Base-by-base conservation (phyloP, 768 basidiomycete genomes). In the Trametes sanguinea region DNA sequence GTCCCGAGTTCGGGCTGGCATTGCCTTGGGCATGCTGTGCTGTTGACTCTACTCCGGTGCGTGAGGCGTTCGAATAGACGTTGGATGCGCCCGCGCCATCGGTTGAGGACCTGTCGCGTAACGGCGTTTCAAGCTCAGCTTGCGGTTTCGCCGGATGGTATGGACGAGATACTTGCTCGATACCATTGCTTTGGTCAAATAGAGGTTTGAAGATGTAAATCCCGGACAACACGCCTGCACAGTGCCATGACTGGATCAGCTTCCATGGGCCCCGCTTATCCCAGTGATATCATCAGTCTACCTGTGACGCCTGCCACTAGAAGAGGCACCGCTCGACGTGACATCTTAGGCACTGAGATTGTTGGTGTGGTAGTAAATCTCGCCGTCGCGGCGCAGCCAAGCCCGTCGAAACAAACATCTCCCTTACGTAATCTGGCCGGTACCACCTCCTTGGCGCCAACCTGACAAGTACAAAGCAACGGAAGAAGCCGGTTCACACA, bases 161-260 rank as follows among this genome's bases (percentile, higher is more conserved):
- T 8, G 9, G 30, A 27, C 22, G n/a, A 46, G 37, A 39, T 10
- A 48, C 62, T 50, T 33, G 57, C 62, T 22, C 30, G 17, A 10
- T 50, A 9, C n/a, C 33, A 53, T 40, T 62, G 51, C 57, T 53
- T 44, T 60, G 51, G 44, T 74, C 72, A 9, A 81, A 61, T 17
- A 76, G 45, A 30, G 87, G 87, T 67, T 81, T 80, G 75, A 89
- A 89, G 54, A 88, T 84, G 69, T 89, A 88, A 22, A 87, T 69
- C 8, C 88, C 88, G 11, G 88, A 87, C 30, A 78, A 65, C 53
- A 87, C 71, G 33, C 88, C 88, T 89, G 63, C 13, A 52, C 61
- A 11, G 14, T 37, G 42, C 32, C 39, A 32, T 37, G 44, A 10
- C 5, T 29, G 44, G 45, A 57, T 62, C 51, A 62, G 61, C 50